These are phyloP conservation scores for Protostelium mycophagum DNA, from an alignment of 78 protist species.

Conservation along the genomic window DNA sequence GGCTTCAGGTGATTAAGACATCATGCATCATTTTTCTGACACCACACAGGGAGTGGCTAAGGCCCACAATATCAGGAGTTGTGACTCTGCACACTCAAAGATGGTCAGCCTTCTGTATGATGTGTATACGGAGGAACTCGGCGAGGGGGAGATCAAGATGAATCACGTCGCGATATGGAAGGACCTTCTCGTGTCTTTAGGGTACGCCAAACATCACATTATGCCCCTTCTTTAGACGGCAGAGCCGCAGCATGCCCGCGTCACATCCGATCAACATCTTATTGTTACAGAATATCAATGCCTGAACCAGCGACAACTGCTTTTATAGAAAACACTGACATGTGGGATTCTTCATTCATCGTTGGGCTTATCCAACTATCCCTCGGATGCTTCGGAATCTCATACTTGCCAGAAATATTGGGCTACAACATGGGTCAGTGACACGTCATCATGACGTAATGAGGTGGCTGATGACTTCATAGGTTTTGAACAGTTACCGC, in stretches of 20 bases:
- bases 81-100: not conserved
- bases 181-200: not conserved
- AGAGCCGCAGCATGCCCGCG: too few relatives aligned
- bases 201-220: not conserved
- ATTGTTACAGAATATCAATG: not conserved
- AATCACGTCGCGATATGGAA: not conserved
- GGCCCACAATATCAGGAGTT: not conserved
- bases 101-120: not conserved
- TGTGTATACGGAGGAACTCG: not conserved
- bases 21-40: too few relatives aligned
- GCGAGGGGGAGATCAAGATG: not conserved
- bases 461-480: not conserved
- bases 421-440: not conserved
- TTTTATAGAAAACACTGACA: not conserved
- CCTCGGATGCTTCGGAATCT: not conserved
- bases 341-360: not conserved
- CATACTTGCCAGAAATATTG: not conserved
- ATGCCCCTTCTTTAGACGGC: too few relatives aligned
- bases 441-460: not conserved
- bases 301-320: not conserved
- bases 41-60: not conserved
- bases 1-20: too few relatives aligned
- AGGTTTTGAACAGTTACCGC: not conserved
- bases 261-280: not conserved
- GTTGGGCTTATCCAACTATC: not conserved